Evolutionary conservation across 768 basidiomycete species (phyloP).

Genomic region (Boletus huronensis): DNA sequence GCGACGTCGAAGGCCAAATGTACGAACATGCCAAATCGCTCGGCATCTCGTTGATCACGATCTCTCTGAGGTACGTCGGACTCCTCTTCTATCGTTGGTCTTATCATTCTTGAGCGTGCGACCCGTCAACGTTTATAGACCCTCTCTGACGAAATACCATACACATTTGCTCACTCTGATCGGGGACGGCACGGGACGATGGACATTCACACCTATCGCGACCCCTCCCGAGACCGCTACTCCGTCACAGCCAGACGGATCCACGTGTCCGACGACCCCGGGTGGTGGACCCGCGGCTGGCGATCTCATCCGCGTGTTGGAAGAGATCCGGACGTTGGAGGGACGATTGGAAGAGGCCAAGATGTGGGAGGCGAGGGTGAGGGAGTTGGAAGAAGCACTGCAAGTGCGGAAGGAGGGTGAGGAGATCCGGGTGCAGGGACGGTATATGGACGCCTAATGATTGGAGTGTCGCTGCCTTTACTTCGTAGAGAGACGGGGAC

Average conservation of each 20-base stretch:
- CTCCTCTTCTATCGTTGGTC: background rate
- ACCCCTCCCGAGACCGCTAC: background rate
- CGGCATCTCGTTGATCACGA: slow-evolving; percentile 90
- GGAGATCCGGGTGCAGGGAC: background rate
- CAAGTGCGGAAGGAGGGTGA: slow-evolving; percentile 13
- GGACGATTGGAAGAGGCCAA: slow-evolving; percentile 21
- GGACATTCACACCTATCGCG: slow-evolving; percentile 62
- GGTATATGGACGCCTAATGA: background rate
- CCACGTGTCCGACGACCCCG: background rate
- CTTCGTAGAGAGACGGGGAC: background rate
- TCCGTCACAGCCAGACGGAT: background rate
- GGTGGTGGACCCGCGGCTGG: slow-evolving; percentile 1
- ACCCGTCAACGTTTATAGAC: slow-evolving; percentile 36
- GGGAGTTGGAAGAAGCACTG: slow-evolving; percentile 23
- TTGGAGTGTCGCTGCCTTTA: background rate
- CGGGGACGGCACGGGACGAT: slow-evolving; percentile 67
- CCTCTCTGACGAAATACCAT: slow-evolving; percentile 86
- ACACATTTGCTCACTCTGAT: slow-evolving; percentile 76
- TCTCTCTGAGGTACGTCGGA: slow-evolving; percentile 68
- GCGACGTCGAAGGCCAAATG: slow-evolving; percentile 94
- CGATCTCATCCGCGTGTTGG: slow-evolving; percentile 25
- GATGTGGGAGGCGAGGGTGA: slow-evolving; percentile 27
- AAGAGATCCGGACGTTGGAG: slow-evolving; percentile 28
- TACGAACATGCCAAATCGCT: slow-evolving; percentile 88
- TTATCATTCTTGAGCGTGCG: background rate